A percentile compares a stretch with the other conserved stretches of the same genome.
Conservation (phyloP, 2,329 filamentous ascomycete genomes). For the Gyromitra esculenta region DNA sequence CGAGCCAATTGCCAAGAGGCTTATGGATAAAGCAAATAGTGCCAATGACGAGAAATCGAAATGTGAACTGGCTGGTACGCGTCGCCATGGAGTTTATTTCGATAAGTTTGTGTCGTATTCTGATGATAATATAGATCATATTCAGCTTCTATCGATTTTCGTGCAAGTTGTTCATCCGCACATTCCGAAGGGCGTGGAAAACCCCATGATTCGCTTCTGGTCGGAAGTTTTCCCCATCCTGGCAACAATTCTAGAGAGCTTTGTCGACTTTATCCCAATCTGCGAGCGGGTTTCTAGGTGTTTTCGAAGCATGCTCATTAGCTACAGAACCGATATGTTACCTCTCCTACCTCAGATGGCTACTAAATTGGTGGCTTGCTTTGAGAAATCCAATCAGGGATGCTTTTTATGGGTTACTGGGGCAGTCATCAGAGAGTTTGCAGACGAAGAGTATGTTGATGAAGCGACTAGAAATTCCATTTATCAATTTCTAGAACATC, state of each 20-base stretch:
- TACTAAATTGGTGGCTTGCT: slow-evolving; percentile 85
- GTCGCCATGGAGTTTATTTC: slow-evolving; percentile 36
- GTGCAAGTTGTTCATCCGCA: slow-evolving; percentile 80
- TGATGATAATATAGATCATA: slow-evolving; percentile 70
- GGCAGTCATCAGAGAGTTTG: slow-evolving; percentile 93
- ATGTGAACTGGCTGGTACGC: slow-evolving; percentile 80
- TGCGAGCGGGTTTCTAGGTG: slow-evolving; percentile 92
- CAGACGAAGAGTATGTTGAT: slow-evolving; percentile 85
- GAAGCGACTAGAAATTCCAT: slow-evolving; percentile 79
- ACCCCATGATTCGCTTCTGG: slow-evolving; percentile 96
- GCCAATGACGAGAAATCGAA: slow-evolving; percentile 85
- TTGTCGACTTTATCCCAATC: slow-evolving; percentile 84
- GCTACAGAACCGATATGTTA: slow-evolving; percentile 87
- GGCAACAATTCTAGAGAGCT: slow-evolving; percentile 85
- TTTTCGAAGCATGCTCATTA: slow-evolving; percentile 97
- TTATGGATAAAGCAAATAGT: slow-evolving; percentile 87
- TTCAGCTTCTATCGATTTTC: slow-evolving; percentile 92
- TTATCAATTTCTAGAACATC: slow-evolving; percentile 93
- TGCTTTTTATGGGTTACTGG: slow-evolving; percentile 99
- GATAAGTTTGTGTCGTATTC: slow-evolving; percentile 25
- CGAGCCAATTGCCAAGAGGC: slow-evolving; percentile 83
- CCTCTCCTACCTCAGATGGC: slow-evolving; percentile 86
- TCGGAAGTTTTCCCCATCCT: slow-evolving; percentile 90
- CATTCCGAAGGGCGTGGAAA: slow-evolving; percentile 75
- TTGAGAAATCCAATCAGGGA: slow-evolving; percentile 85